phyloP scores from a whole-genome alignment of 352 stramenopile species.

The Phytophthora citrophthora region DNA sequence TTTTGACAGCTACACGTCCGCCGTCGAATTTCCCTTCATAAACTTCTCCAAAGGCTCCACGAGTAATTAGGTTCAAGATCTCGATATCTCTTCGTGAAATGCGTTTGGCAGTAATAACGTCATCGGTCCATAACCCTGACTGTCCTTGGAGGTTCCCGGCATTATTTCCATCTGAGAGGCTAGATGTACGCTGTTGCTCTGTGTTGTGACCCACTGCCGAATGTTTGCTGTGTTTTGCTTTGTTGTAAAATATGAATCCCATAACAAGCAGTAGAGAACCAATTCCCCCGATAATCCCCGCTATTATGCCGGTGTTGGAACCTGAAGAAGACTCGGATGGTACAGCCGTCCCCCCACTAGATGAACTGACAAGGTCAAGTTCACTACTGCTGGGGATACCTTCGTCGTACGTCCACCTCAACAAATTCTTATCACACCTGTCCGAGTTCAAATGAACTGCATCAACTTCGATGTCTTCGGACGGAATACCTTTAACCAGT shows the following conservation, averaged over 20 bases:
- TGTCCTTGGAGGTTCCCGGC: neutral
- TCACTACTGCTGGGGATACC: neutral
- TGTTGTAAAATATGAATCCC: neutral
- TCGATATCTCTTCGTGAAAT: constrained; percentile 38
- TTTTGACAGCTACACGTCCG: constrained; percentile 43
- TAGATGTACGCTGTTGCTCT: neutral
- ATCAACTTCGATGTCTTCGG: neutral
- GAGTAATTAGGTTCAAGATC: constrained; percentile 19
- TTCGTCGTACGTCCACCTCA: neutral
- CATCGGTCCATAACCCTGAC: constrained; percentile 30
- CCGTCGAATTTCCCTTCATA: constrained; percentile 37
- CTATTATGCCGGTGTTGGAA: neutral
- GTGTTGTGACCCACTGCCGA: neutral
- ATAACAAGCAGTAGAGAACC: neutral
- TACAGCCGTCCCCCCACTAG: neutral
- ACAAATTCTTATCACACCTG: neutral
- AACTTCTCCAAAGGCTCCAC: constrained; percentile 41
- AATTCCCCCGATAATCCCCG: neutral
- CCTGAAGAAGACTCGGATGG: too few relatives aligned
- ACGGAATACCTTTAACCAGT: neutral
- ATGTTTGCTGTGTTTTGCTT: neutral
- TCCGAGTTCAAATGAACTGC: neutral
- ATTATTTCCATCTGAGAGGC: neutral
- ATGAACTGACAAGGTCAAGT: neutral
- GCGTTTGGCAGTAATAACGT: constrained; percentile 37